Conservation (phyloP, 495 filamentous ascomycete genomes). For the Penicillium riverlandense region DNA sequence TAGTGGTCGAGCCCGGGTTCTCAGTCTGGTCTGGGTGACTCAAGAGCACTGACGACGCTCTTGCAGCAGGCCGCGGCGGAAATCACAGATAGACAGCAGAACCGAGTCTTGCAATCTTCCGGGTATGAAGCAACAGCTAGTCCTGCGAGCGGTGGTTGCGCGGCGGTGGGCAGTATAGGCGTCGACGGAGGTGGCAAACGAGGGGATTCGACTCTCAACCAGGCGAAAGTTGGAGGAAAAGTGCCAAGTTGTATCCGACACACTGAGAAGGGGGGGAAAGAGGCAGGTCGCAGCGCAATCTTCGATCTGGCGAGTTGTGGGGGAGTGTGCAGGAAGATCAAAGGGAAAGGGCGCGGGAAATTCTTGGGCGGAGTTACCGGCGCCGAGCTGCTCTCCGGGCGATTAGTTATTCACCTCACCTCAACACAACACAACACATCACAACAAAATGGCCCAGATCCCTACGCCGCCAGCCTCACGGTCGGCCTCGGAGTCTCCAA, state of each 20-base stretch:
- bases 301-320: background rate
- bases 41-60: background rate
- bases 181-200: constrained; percentile 4
- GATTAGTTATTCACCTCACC: background rate
- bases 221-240: background rate
- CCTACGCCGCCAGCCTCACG: constrained; percentile 32
- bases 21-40: background rate
- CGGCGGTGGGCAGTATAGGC: background rate
- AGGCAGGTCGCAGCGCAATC: background rate
- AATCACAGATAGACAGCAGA: background rate
- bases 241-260: background rate
- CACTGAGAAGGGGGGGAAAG: background rate
- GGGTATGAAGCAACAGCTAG: background rate
- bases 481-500: constrained; percentile 21
- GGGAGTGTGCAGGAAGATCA: background rate
- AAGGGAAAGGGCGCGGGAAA: constrained; percentile 27
- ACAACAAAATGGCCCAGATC: constrained; percentile 25
- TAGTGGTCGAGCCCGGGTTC: background rate
- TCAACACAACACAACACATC: background rate
- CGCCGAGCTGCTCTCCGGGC: constrained; percentile 21
- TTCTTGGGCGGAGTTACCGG: constrained; percentile 43
- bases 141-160: background rate
- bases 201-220: background rate
- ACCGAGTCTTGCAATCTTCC: background rate
- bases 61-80: background rate